Conservation (phyloP, 768 basidiomycete genomes). For the Amanita jacksonii region DNA sequence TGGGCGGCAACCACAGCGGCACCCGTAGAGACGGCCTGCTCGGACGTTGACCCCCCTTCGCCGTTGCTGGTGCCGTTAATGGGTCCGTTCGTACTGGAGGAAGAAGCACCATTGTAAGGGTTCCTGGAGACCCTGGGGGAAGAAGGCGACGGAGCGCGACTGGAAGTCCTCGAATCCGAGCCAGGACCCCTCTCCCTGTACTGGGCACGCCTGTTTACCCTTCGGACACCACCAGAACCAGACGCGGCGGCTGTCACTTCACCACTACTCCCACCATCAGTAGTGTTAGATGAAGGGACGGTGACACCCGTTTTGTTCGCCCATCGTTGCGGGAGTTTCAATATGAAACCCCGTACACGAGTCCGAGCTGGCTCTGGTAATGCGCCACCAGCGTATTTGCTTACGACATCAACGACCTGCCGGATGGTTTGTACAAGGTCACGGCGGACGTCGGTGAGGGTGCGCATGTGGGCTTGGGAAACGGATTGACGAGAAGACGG, state of each 20-base stretch:
- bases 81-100: no score
- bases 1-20: slow-evolving; percentile 70
- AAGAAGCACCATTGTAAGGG: no score
- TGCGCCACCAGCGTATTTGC: slow-evolving; percentile 77
- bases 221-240: slow-evolving; percentile 21
- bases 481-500: slow-evolving; percentile 17
- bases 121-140: slow-evolving; percentile 10
- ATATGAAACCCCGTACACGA: slow-evolving; percentile 66
- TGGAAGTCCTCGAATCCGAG: slow-evolving; percentile 18
- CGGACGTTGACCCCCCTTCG: slow-evolving; percentile 8
- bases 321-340: slow-evolving; percentile 79
- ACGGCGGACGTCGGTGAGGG: slow-evolving; percentile 62
- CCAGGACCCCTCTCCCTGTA: slow-evolving; percentile 32
- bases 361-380: slow-evolving; percentile 76
- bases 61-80: slow-evolving; percentile 4
- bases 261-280: background rate
- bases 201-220: slow-evolving; percentile 24
- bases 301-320: slow-evolving; percentile 32
- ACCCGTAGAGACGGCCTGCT: slow-evolving; percentile 28
- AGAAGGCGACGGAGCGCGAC: slow-evolving; percentile 18
- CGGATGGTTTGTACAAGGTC: slow-evolving; percentile 87
- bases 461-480: slow-evolving; percentile 44
- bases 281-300: slow-evolving; percentile 1
- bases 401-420: slow-evolving; percentile 82
- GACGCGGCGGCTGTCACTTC: slow-evolving; percentile 22